These are phyloP conservation scores for Penicillium sp. DNA, from an alignment of 2,329 filamentous ascomycete genomes.

Conservation along the genomic window DNA sequence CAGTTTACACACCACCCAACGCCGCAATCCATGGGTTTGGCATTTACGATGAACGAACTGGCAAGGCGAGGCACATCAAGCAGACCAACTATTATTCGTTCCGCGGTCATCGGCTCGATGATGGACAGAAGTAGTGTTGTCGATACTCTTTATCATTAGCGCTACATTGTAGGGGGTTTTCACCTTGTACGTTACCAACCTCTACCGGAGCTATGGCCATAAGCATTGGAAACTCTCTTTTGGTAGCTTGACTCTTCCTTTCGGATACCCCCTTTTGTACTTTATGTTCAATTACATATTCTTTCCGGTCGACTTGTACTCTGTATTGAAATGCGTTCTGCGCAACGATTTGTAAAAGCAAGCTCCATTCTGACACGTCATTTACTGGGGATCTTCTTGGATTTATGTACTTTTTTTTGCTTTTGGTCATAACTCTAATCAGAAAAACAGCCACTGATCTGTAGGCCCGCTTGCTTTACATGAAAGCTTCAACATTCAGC, in stretches of 20 bases:
- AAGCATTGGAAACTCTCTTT: not conserved
- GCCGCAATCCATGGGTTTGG: conserved; percentile 79
- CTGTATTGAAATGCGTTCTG: not conserved
- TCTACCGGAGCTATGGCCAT: not conserved
- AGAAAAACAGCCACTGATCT: not conserved
- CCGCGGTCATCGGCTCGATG: conserved; percentile 41
- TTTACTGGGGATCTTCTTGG: not conserved
- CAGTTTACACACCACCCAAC: conserved; percentile 83
- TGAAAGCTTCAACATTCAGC: conserved; percentile 90
- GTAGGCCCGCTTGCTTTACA: conserved; percentile 50
- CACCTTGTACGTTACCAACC: not conserved
- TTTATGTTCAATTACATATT: not conserved
- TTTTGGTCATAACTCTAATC: conserved; percentile 3
- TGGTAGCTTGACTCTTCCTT: not conserved
- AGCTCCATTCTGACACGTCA: not conserved
- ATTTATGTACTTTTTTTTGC: conserved; percentile 1
- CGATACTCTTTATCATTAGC: not conserved
- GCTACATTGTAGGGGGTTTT: not conserved
- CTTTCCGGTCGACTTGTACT: not conserved
- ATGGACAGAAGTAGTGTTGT: conserved; percentile 6
- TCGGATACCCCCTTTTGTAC: not conserved
- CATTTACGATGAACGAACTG: conserved; percentile 75
- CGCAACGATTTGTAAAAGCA: not conserved
- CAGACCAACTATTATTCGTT: conserved; percentile 73
- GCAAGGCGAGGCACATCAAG: conserved; percentile 68